A percentile compares a stretch with the other conserved stretches of the same genome.
These are phyloP conservation scores for Cercospora beticola DNA, from an alignment of 2,329 filamentous ascomycete species.

Conservation along the genomic window DNA sequence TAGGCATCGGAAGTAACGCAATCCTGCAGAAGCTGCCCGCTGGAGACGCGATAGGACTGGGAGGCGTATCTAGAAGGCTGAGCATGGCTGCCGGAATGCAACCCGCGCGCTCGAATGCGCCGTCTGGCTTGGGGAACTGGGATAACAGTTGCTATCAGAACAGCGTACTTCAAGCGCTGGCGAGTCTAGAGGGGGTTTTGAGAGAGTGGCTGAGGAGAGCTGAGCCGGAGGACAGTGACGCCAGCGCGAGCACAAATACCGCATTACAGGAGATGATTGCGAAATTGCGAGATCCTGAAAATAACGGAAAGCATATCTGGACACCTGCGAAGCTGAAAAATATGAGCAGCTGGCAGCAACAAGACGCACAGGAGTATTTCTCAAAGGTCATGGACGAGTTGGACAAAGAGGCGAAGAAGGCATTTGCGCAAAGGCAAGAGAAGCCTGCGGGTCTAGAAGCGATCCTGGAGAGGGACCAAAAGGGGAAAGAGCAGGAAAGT, in stretches of 20 bases:
- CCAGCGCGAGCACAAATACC: conserved; percentile 29
- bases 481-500: conserved; percentile 11
- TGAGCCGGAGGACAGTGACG: conserved; percentile 16
- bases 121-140: conserved; percentile 76
- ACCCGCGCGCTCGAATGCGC: conserved; percentile 37
- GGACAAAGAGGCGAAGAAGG: conserved; percentile 56
- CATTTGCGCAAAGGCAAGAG: conserved; percentile 15
- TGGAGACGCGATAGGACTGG: conserved; percentile 34
- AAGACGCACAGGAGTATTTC: conserved; percentile 97
- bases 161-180: conserved; percentile 71
- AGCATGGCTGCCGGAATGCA: conserved; percentile 25
- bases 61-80: conserved; percentile 34
- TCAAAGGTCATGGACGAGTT: conserved; percentile 68
- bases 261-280: conserved; percentile 65
- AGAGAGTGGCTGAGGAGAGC: conserved; percentile 21
- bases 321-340: conserved; percentile 78
- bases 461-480: conserved; percentile 21
- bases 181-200: conserved; percentile 55
- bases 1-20: conserved; percentile 42
- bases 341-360: conserved; percentile 93
- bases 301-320: conserved; percentile 77
- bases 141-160: conserved; percentile 99
- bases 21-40: conserved; percentile 39
- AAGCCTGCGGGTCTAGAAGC: conserved; percentile 31
- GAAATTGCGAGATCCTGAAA: conserved; percentile 67